phyloP scores from a whole-genome alignment of 495 filamentous ascomycete species.

The Penicillium soppii region DNA sequence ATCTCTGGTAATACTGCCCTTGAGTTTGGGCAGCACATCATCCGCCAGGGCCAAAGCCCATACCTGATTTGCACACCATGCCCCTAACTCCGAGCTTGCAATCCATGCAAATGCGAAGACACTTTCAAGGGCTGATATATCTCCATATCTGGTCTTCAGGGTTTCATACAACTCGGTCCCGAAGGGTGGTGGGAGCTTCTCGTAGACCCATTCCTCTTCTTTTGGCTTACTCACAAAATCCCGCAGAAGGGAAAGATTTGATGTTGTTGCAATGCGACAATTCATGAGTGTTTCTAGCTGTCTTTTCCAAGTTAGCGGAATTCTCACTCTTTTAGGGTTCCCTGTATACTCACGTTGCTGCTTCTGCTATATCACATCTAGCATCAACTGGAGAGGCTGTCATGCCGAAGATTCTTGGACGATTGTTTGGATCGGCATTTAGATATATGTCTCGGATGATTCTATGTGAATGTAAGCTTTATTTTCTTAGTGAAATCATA shows the following conservation, averaged over 20 bases:
- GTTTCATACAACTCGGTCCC: constrained; percentile 62
- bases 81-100: constrained; percentile 68
- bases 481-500: background rate
- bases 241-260: constrained; percentile 61
- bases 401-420: constrained; percentile 92
- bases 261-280: constrained; percentile 78
- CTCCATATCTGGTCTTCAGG: constrained; percentile 55
- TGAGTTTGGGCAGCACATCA: constrained; percentile 61
- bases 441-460: constrained; percentile 89
- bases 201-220: constrained; percentile 63
- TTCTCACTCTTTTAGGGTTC: no score
- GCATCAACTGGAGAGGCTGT: constrained; percentile 96
- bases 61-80: constrained; percentile 82
- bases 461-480: constrained; percentile 30
- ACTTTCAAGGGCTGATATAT: constrained; percentile 55
- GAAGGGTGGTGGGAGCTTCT: constrained; percentile 46
- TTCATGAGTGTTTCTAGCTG: constrained; percentile 78
- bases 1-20: constrained; percentile 53
- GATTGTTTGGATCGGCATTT: constrained; percentile 37
- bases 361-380: constrained; percentile 64
- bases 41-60: constrained; percentile 74
- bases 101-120: constrained; percentile 57
- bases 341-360: constrained; percentile 53
- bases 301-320: constrained; percentile 30
- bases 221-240: constrained; percentile 57